These are phyloP conservation scores for Alisma plantagoaquatica DNA, from an alignment of 106 monocot species.

Conservation along the genomic window DNA sequence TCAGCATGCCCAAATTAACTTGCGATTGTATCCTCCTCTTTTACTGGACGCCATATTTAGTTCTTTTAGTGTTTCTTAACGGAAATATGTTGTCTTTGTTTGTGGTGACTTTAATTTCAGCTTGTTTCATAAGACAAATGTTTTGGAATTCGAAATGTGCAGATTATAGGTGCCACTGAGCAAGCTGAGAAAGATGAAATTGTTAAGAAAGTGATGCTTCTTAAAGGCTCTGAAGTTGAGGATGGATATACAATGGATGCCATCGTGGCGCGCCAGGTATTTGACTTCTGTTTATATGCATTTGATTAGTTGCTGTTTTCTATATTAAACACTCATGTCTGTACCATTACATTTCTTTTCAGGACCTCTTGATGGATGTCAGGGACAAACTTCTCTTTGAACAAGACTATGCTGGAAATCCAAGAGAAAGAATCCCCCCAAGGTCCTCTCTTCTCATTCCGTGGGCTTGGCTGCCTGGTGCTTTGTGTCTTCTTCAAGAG, in stretches of 20 bases:
- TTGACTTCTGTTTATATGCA: background rate
- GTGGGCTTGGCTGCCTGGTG: slow-evolving; percentile 77
- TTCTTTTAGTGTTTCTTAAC: too few species aligned
- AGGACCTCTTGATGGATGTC: slow-evolving; percentile 92
- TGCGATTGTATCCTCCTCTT: too few species aligned
- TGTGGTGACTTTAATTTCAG: background rate
- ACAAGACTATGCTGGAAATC: slow-evolving; percentile 79
- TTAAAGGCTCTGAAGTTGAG: slow-evolving; percentile 73
- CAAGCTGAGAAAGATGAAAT: slow-evolving; percentile 96
- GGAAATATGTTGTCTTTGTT: background rate
- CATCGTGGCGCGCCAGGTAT: slow-evolving; percentile 57
- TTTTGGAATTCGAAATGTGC: slow-evolving; percentile 9
- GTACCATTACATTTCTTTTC: background rate
- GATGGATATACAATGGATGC: slow-evolving; percentile 76
- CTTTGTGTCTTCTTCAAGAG: slow-evolving; percentile 82
- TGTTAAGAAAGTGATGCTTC: slow-evolving; percentile 74
- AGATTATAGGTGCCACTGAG: slow-evolving; percentile 77
- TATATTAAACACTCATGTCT: background rate
- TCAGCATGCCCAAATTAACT: background rate
- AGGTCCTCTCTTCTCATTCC: slow-evolving; percentile 63
- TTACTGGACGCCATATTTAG: too few species aligned
- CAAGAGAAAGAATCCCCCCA: slow-evolving; percentile 75
- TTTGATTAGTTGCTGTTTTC: background rate
- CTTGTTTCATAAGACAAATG: background rate
- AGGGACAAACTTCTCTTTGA: slow-evolving; percentile 98